Percentiles rank a stretch among this genome's conserved stretches.
Conservation (phyloP, 106 monocot species). For the Chionographis japonica region DNA sequence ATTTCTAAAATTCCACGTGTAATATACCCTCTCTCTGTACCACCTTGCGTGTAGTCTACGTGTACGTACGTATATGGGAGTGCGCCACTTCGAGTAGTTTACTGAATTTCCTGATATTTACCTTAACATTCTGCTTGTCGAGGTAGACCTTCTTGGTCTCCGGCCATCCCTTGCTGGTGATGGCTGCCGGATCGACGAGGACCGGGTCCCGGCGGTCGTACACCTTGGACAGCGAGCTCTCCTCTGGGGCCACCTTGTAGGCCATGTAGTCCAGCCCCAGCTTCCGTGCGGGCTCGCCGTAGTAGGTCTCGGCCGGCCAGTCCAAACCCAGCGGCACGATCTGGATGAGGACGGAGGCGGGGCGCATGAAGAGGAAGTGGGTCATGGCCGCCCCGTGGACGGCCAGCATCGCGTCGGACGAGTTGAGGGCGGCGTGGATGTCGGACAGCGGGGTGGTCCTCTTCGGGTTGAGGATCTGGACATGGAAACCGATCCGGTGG, state of each 20-base stretch:
- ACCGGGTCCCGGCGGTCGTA: slow-evolving; percentile 33
- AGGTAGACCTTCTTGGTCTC: slow-evolving; percentile 72
- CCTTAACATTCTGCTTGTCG: slow-evolving; percentile 45
- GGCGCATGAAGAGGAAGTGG: slow-evolving; percentile 77
- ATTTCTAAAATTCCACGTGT: too few species aligned
- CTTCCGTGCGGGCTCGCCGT: slow-evolving; percentile 62
- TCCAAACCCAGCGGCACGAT: slow-evolving; percentile 79
- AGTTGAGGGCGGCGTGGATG: slow-evolving; percentile 34
- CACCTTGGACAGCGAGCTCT: slow-evolving; percentile 58
- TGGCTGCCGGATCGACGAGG: slow-evolving; percentile 17
- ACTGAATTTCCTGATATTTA: slow-evolving; percentile 32
- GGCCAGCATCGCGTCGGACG: slow-evolving; percentile 66
- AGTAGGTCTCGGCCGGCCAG: slow-evolving; percentile 78
- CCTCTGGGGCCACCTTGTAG: slow-evolving; percentile 49
- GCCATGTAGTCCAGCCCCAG: slow-evolving; percentile 61
- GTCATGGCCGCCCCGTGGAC: slow-evolving; percentile 92
- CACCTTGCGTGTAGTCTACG: too few species aligned
- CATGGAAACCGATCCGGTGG: slow-evolving; percentile 43
- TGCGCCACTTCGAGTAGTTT: slow-evolving; percentile 11
- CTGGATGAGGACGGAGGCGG: slow-evolving; percentile 53
- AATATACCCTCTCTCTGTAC: too few species aligned
- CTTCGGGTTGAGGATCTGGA: slow-evolving; percentile 38
- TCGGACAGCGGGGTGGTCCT: slow-evolving; percentile 37
- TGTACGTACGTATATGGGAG: background rate
- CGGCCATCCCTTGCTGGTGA: slow-evolving; percentile 54